These are phyloP conservation scores for Linderina pennispora DNA, from an alignment of 192 early-diverging fungal genomes.

Conservation along the genomic window DNA sequence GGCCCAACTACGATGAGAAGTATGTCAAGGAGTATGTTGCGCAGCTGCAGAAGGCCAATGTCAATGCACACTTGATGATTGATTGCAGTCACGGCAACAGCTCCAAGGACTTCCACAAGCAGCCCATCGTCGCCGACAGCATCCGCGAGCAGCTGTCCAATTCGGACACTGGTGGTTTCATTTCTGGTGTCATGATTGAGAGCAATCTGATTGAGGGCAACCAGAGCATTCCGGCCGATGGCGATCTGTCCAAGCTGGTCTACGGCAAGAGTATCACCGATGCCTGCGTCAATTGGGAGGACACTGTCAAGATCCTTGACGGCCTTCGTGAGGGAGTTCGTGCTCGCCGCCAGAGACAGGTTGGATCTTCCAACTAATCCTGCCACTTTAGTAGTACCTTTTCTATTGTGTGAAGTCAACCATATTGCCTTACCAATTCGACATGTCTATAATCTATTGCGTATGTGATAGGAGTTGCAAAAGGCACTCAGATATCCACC, in stretches of 20 bases:
- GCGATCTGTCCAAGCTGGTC: conserved; percentile 59
- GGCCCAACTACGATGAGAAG: conserved; percentile 85
- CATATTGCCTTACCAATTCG: no score
- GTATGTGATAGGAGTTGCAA: no score
- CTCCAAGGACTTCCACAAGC: conserved; percentile 77
- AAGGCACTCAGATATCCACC: no score
- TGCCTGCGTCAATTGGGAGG: conserved; percentile 89
- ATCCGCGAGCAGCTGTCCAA: conserved; percentile 58
- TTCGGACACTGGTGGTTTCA: conserved; percentile 61
- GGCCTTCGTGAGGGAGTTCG: conserved; percentile 66
- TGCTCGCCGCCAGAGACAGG: conserved; percentile 52
- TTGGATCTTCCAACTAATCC: conserved; percentile 3
- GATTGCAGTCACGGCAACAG: conserved; percentile 97
- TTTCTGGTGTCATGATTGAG: conserved; percentile 96
- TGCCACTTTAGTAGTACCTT: no score
- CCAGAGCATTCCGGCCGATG: conserved; percentile 70
- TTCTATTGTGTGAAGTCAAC: conserved; percentile 2
- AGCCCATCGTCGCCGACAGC: conserved; percentile 72
- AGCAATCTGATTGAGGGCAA: conserved; percentile 83
- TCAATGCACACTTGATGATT: conserved; percentile 72
- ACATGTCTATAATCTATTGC: no score
- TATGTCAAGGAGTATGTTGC: conserved; percentile 54
- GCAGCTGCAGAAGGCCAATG: conserved; percentile 54
- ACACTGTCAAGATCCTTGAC: conserved; percentile 74
- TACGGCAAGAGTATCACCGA: conserved; percentile 92